These are phyloP conservation scores for Xylariales sp. DNA, from an alignment of 2,329 filamentous ascomycete species.

Conservation along the genomic window DNA sequence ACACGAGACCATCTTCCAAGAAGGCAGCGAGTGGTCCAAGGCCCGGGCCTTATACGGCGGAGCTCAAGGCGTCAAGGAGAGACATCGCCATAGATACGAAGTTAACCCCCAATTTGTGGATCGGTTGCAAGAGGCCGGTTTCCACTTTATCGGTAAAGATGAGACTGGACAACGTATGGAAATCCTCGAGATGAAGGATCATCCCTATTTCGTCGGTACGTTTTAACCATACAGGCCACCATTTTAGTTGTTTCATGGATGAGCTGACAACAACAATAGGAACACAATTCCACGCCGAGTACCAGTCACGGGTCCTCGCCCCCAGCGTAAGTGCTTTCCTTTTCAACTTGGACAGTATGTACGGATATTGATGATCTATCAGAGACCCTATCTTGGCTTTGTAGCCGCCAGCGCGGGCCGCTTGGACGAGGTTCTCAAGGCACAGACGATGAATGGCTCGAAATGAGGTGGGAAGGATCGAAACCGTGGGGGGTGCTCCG, in stretches of 20 bases:
- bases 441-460: conserved; percentile 27
- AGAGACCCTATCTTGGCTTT: conserved; percentile 80
- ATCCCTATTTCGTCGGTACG: conserved; percentile 78
- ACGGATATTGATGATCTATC: conserved; percentile 8
- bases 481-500: neutral
- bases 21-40: conserved; percentile 80
- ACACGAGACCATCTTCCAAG: conserved; percentile 79
- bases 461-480: conserved; percentile 20
- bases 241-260: neutral
- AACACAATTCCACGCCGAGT: conserved; percentile 87
- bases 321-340: conserved; percentile 55
- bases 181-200: conserved; percentile 82
- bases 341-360: neutral
- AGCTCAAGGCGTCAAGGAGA: conserved; percentile 69
- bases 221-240: neutral
- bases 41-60: conserved; percentile 79
- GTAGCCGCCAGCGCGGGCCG: conserved; percentile 80
- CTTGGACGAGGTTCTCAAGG: conserved; percentile 57
- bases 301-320: conserved; percentile 77
- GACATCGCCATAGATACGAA: conserved; percentile 91
- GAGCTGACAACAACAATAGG: conserved; percentile 26
- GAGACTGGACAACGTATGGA: conserved; percentile 84
- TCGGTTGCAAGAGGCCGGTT: conserved; percentile 72
- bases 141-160: conserved; percentile 84
- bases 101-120: conserved; percentile 85